Evolutionary conservation across 2,329 filamentous ascomycete genomes (phyloP).

Genomic region (Corynespora cassiicola): DNA sequence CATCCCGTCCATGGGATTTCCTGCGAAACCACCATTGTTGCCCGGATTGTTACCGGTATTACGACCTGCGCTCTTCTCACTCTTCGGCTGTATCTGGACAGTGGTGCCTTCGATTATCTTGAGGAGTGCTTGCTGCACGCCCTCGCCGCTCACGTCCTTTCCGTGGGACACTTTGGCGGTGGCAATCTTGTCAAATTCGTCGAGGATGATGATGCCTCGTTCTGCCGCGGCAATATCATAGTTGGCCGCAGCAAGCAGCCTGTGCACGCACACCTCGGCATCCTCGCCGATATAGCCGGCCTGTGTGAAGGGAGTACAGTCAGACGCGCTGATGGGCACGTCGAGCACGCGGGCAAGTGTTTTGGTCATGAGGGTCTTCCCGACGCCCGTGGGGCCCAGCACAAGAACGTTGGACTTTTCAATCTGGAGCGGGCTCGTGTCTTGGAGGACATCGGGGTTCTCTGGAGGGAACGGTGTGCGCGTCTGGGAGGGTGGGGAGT

Average conservation of each 20-base stretch:
- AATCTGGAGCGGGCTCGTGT: constrained; percentile 71
- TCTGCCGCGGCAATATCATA: constrained; percentile 87
- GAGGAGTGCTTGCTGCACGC: constrained; percentile 91
- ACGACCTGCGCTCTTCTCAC: constrained; percentile 64
- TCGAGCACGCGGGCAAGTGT: constrained; percentile 92
- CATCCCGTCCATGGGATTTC: constrained; percentile 27
- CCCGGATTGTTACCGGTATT: constrained; percentile 31
- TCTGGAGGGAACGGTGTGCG: constrained; percentile 26
- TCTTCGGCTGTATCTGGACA: constrained; percentile 88
- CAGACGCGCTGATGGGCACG: constrained; percentile 92
- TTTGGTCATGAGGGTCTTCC: constrained; percentile 94
- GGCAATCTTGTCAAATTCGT: constrained; percentile 98
- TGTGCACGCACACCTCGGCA: constrained; percentile 92
- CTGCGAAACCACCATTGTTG: constrained; percentile 22
- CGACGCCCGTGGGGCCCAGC: constrained; percentile 90
- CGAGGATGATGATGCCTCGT: constrained; percentile 90
- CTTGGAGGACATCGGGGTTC: constrained; percentile 55
- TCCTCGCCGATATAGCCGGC: constrained; percentile 98
- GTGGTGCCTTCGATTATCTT: constrained; percentile 98
- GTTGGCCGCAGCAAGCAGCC: constrained; percentile 86
- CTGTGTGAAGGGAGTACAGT: constrained; percentile 95
- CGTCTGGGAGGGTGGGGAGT: constrained; percentile 29
- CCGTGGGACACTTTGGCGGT: constrained; percentile 86
- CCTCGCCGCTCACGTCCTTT: constrained; percentile 93
- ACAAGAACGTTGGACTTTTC: constrained; percentile 96